Conservation (phyloP, 2,329 filamentous ascomycete species). For the Neonectria neomacrospora region DNA sequence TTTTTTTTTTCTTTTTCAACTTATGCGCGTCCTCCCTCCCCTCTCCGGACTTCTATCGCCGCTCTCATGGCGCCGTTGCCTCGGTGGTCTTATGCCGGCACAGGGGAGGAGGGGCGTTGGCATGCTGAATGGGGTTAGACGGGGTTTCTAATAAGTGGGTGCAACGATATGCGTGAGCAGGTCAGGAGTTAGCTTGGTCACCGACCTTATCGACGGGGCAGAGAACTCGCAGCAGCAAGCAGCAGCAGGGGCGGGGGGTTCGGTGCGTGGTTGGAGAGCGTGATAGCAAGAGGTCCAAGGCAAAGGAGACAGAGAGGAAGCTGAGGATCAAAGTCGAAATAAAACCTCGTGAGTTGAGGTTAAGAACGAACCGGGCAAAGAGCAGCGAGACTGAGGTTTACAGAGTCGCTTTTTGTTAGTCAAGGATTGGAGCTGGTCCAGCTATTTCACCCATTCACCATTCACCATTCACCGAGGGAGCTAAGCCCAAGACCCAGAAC, state of each 20-base stretch:
- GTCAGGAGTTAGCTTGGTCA: conserved; percentile 21
- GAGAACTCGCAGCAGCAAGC: conserved; percentile 5
- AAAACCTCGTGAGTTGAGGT: neutral
- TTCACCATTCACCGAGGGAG: conserved; percentile 21
- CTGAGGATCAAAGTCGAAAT: neutral
- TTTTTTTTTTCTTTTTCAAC: neutral
- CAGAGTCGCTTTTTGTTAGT: conserved; percentile 3
- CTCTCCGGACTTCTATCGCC: conserved; percentile 23
- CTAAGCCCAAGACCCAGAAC: conserved; percentile 7
- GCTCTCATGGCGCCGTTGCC: conserved; percentile 10
- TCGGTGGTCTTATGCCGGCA: conserved; percentile 43
- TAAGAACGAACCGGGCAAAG: neutral
- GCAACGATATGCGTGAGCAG: conserved; percentile 18
- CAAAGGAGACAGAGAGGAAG: neutral
- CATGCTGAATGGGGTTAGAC: conserved; percentile 32
- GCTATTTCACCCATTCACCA: conserved; percentile 13
- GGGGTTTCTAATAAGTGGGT: conserved; percentile 36
- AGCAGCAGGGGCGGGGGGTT: neutral
- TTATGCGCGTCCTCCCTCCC: neutral
- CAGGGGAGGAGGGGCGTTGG: conserved; percentile 9
- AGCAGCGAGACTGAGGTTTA: neutral
- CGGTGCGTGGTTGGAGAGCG: neutral
- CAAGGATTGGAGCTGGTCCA: neutral
- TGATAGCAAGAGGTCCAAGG: neutral
- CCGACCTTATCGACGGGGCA: conserved; percentile 5